Percentiles rank a stretch among this genome's conserved stretches.
Conservation (phyloP, 1,139 yeast species). For the Sugiyamaella xylanicola region DNA sequence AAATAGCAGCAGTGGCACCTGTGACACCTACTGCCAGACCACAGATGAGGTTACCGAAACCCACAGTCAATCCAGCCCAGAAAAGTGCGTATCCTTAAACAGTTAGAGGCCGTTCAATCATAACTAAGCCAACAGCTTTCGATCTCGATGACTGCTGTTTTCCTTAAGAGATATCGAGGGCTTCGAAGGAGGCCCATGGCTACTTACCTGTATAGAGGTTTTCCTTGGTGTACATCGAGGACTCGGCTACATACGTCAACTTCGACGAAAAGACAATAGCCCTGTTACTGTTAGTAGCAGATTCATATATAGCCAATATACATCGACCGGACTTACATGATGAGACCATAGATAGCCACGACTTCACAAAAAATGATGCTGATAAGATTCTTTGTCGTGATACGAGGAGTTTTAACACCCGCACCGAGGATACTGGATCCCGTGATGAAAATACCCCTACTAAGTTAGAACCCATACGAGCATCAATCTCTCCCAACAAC, state of each 20-base stretch:
- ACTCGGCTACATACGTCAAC: conserved; percentile 68
- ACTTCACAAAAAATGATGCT: conserved; percentile 98
- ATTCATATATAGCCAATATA: neutral
- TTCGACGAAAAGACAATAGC: conserved; percentile 96
- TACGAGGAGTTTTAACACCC: conserved; percentile 96
- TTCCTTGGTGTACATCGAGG: conserved; percentile 68
- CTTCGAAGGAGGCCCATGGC: too few species aligned
- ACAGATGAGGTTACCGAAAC: conserved; percentile 88
- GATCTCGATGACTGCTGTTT: too few species aligned
- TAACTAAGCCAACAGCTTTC: too few species aligned
- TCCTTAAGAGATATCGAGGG: too few species aligned
- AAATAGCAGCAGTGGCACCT: conserved; percentile 96
- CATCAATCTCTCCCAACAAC: too few species aligned
- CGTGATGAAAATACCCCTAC: conserved; percentile 85
- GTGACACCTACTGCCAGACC: conserved; percentile 98
- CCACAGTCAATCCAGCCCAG: conserved; percentile 99
- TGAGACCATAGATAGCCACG: conserved; percentile 96
- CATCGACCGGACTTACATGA: conserved; percentile 68
- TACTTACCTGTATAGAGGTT: conserved; percentile 79
- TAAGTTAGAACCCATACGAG: conserved; percentile 11
- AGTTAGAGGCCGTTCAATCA: neutral
- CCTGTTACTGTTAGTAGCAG: conserved; percentile 16
- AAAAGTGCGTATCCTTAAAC: conserved; percentile 66
- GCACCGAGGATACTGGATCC: conserved; percentile 97
- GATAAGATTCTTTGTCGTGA: conserved; percentile 94